Evolutionary conservation across 768 basidiomycete genomes (phyloP).

Genomic region (Termitomyces sp.): DNA sequence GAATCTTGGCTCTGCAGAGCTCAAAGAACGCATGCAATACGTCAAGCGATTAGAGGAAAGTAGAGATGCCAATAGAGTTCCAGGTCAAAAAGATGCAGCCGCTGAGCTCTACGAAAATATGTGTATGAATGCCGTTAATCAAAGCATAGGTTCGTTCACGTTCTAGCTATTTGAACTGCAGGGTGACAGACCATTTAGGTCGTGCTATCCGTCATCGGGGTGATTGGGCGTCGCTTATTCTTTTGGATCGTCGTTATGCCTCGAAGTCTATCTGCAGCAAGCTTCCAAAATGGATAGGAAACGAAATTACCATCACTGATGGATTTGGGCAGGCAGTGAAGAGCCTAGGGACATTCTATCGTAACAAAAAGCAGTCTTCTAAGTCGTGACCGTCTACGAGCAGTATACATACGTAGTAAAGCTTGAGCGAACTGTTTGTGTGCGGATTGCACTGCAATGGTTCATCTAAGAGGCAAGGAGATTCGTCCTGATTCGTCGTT

Average conservation of each 20-base stretch:
- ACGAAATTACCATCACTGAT: conserved; percentile 49
- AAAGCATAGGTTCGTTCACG: conserved; percentile 76
- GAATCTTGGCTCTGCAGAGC: conserved; percentile 85
- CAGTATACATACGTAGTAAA: not conserved
- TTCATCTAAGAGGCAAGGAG: not conserved
- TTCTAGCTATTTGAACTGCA: not conserved
- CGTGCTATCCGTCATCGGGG: conserved; percentile 87
- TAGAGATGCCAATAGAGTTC: conserved; percentile 23
- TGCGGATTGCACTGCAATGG: not conserved
- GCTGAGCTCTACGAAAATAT: conserved; percentile 86
- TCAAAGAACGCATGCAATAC: conserved; percentile 89
- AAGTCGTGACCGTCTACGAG: not conserved
- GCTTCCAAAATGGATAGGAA: conserved; percentile 88
- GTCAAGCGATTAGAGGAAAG: conserved; percentile 58
- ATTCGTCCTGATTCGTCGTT: not conserved
- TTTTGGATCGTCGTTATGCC: conserved; percentile 82
- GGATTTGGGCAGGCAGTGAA: conserved; percentile 71
- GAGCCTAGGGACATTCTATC: conserved; percentile 65
- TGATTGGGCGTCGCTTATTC: conserved; percentile 89
- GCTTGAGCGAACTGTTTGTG: not conserved
- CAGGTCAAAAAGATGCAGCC: conserved; percentile 58
- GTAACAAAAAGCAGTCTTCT: conserved; percentile 34
- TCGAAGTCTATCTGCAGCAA: conserved; percentile 65
- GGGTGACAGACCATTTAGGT: conserved; percentile 37
- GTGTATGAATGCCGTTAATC: conserved; percentile 94